Conservation (phyloP, 1,284 basidiomycete genomes). For the Megacollybia platyphylla region DNA sequence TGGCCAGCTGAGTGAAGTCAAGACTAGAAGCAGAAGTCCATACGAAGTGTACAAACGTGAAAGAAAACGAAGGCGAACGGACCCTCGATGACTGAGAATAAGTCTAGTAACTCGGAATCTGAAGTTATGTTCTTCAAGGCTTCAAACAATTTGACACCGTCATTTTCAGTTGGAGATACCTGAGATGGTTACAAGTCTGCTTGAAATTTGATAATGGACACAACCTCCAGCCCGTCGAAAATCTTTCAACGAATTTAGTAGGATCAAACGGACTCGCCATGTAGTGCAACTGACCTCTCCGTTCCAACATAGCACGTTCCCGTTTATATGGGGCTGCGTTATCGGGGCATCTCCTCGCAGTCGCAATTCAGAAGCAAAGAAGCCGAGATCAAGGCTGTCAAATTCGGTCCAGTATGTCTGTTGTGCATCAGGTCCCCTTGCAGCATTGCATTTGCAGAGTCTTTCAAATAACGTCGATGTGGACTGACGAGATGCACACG, state of each 20-base stretch:
- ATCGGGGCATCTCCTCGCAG: conserved; percentile 55
- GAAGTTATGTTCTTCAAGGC: conserved; percentile 27
- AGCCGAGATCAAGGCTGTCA: conserved; percentile 21
- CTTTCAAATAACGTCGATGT: conserved; percentile 7
- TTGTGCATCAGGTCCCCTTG: conserved; percentile 52
- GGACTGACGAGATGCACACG: conserved; percentile 7
- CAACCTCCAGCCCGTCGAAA: conserved; percentile 65
- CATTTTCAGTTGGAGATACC: conserved; percentile 58
- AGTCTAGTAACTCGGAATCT: conserved; percentile 27
- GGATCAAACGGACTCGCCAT: background rate
- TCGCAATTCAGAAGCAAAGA: conserved; percentile 72
- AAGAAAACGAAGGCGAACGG: conserved; percentile 86
- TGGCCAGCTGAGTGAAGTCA: conserved; percentile 21
- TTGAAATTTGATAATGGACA: conserved; percentile 2
- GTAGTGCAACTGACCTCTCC: conserved; percentile 55
- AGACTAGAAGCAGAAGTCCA: background rate
- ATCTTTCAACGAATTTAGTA: conserved; percentile 27
- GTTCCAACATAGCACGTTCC: conserved; percentile 78
- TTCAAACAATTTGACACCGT: conserved; percentile 60
- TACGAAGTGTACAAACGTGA: conserved; percentile 30
- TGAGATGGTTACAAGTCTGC: conserved; percentile 8
- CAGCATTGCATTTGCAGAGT: conserved; percentile 24
- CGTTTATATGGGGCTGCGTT: conserved; percentile 61
- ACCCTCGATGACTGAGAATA: conserved; percentile 67
- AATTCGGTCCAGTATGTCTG: conserved; percentile 11